phyloP scores from a whole-genome alignment of 768 basidiomycete species.

The Strobilomyces confusus region DNA sequence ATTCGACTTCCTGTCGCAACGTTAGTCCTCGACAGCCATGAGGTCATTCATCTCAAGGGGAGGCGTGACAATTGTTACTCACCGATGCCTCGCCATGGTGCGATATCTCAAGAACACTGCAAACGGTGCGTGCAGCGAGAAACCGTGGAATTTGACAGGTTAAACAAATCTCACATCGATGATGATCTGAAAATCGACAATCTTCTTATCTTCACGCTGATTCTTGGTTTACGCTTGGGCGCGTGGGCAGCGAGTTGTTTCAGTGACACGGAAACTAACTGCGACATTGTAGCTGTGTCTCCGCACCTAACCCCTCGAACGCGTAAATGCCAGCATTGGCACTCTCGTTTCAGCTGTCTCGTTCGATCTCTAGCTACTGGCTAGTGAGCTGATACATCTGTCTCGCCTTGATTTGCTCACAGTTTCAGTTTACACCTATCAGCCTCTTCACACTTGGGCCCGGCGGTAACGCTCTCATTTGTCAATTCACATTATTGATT shows the following conservation, averaged over 20 bases:
- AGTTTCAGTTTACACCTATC: neutral
- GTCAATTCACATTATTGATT: neutral
- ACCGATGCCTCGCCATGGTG: too few relatives aligned
- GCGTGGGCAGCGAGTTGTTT: neutral
- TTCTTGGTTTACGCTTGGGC: neutral
- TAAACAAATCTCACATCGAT: neutral
- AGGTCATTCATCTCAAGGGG: constrained; percentile 72
- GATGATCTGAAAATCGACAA: neutral
- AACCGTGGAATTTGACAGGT: neutral
- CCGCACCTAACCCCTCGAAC: neutral
- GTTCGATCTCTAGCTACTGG: constrained; percentile 20
- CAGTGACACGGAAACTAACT: neutral
- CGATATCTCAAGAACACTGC: neutral
- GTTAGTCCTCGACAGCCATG: constrained; percentile 46
- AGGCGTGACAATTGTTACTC: constrained; percentile 63
- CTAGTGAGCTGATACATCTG: constrained; percentile 12
- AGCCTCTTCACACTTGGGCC: constrained; percentile 17
- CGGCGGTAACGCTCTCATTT: constrained; percentile 7
- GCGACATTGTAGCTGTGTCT: neutral
- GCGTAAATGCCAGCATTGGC: neutral
- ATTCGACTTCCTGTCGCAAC: neutral
- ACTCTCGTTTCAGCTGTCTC: constrained; percentile 7
- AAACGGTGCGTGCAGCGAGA: neutral
- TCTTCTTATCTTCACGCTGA: neutral
- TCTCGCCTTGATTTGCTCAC: neutral